These are phyloP conservation scores for Quercus agrifolia DNA, from an alignment of 306 rosid genomes.

Conservation along the genomic window DNA sequence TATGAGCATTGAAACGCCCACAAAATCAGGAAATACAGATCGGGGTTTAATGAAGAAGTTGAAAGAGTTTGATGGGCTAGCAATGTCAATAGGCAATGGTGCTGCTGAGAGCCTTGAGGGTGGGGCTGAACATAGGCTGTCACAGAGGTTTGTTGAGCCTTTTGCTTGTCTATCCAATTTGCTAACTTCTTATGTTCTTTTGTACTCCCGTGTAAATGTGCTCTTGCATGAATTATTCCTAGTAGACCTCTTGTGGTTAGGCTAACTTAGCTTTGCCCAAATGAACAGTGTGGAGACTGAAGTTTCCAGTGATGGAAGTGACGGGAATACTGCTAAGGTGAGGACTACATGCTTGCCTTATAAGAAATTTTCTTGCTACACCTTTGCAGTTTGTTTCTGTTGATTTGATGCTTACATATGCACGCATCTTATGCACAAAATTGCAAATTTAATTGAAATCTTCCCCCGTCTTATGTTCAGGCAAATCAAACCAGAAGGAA, in stretches of 20 bases:
- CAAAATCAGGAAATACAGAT: constrained; percentile 78
- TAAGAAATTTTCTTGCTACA: background rate
- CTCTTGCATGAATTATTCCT: constrained; percentile 3
- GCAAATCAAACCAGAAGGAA: constrained; percentile 63
- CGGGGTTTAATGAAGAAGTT: constrained; percentile 67
- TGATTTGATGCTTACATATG: constrained; percentile 13
- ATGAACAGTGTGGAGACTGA: constrained; percentile 64
- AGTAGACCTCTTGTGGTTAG: background rate
- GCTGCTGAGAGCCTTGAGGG: constrained; percentile 56
- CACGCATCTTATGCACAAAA: constrained; percentile 13
- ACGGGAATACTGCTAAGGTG: constrained; percentile 71
- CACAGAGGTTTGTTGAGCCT: constrained; percentile 67
- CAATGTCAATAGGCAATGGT: constrained; percentile 86
- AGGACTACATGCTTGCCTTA: constrained; percentile 25
- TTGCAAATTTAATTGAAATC: constrained; percentile 18
- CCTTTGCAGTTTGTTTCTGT: constrained; percentile 11
- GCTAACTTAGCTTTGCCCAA: constrained; percentile 33
- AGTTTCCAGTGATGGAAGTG: constrained; percentile 88
- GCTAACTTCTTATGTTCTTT: background rate
- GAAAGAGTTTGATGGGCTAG: constrained; percentile 91
- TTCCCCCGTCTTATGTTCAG: constrained; percentile 50
- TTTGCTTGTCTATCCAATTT: background rate
- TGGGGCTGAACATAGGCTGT: constrained; percentile 52
- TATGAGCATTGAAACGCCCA: constrained; percentile 59
- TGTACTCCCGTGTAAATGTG: background rate